Conservation (phyloP, 306 rosid genomes). For the Vigna mungo region DNA sequence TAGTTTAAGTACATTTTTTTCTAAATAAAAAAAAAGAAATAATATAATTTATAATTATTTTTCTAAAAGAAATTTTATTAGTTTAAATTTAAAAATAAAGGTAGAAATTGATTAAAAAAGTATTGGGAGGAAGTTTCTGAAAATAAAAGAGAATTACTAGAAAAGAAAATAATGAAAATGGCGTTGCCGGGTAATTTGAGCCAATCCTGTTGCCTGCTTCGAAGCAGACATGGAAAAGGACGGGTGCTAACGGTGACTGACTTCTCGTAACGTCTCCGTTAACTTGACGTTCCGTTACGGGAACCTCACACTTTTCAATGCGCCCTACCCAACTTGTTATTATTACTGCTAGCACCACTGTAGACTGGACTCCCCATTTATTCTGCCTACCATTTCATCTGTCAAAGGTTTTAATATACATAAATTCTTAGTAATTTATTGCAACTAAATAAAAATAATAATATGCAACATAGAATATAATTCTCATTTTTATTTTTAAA, state of each 20-base stretch:
- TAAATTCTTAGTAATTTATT: too few relatives aligned
- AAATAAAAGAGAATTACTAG: neutral
- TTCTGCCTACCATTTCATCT: too few relatives aligned
- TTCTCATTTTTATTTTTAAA: too few relatives aligned
- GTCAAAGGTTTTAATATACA: too few relatives aligned
- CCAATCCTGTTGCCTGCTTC: slow-evolving; percentile 83
- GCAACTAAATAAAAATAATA: too few relatives aligned
- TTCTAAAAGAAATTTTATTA: neutral
- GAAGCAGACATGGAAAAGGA: slow-evolving; percentile 73
- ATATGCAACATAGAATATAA: too few relatives aligned
- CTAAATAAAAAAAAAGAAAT: too few relatives aligned
- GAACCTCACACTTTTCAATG: slow-evolving; percentile 47
- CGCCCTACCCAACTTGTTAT: neutral
- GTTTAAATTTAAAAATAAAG: neutral
- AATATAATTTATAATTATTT: too few relatives aligned
- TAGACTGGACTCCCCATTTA: too few relatives aligned
- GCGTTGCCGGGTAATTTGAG: slow-evolving; percentile 68
- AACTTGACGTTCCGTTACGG: slow-evolving; percentile 46
- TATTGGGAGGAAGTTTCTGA: neutral
- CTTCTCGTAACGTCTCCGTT: slow-evolving; percentile 4
- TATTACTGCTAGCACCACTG: neutral
- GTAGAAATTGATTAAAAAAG: neutral
- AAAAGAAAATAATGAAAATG: slow-evolving; percentile 1
- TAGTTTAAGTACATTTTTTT: too few relatives aligned
- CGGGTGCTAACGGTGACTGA: slow-evolving; percentile 55